Evolutionary conservation across 345 rosid genomes (phyloP).

Genomic region (Pistacia integerrima): DNA sequence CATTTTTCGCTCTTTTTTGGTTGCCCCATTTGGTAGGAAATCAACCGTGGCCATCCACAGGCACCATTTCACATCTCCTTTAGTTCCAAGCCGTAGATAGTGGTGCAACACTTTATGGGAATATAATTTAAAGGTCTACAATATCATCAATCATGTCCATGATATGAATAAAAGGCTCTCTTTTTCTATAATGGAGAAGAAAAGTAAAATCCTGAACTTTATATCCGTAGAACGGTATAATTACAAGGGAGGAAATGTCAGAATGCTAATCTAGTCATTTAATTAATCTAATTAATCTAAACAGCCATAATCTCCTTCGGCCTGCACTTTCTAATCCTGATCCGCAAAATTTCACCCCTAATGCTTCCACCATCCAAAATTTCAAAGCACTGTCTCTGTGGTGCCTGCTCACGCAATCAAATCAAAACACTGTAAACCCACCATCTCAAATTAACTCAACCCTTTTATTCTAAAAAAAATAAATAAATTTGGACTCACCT

Average conservation of each 20-base stretch:
- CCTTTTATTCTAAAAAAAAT: no score
- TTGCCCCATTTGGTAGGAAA: no score
- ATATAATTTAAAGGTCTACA: not conserved
- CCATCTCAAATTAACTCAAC: no score
- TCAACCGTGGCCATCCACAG: not conserved
- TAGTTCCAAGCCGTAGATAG: not conserved
- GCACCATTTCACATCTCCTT: not conserved
- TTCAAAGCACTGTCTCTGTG: slow-evolving; percentile 65
- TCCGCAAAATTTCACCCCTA: slow-evolving; percentile 34
- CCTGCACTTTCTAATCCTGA: slow-evolving; percentile 73
- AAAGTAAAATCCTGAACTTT: not conserved
- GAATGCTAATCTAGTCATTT: not conserved
- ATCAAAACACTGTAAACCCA: not conserved
- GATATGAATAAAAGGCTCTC: not conserved
- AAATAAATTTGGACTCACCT: slow-evolving; percentile 33
- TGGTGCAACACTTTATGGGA: not conserved
- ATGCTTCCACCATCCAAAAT: slow-evolving; percentile 40
- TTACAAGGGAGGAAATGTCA: not conserved
- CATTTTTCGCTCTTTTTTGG: not conserved
- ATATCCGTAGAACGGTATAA: not conserved
- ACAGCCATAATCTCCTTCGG: slow-evolving; percentile 40
- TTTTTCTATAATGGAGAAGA: not conserved
- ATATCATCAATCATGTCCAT: not conserved
- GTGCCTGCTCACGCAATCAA: slow-evolving; percentile 41
- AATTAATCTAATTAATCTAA: slow-evolving; percentile 4